Evolutionary conservation across 129 eudicot species (phyloP), one percentile per base, ranked within the genome.

Genomic region (Flaveria brownii): DNA sequence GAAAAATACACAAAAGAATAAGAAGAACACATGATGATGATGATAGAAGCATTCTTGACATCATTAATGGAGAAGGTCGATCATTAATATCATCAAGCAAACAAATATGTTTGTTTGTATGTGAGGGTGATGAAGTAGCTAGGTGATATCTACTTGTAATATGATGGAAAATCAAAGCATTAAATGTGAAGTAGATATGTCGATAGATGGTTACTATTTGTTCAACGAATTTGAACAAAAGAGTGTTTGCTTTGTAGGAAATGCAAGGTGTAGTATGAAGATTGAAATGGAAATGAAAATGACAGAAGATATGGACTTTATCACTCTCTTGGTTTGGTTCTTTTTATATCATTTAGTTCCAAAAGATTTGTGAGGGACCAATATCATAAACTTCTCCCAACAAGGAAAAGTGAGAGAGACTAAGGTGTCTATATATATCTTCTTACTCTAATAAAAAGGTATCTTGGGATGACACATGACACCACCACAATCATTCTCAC

Each of bases 221-320:
- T 61, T 71, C 26, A 78, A 33, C 68, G 60, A 16, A 23, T 43
- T 25, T 72, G 8, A 54, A 73, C 74, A 55, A 66, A 54, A 68
- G 74, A 80, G n/a, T 66, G 63, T 73, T 66, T 80, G 77, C 49
- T 75, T 33, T 33, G 76, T 41, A 81, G 82, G 85, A 85, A 88
- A 81, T 81, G 90, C 84, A 79, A 45, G 79, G 90, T 36, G 41
- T 36, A 36, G 41, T 83, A 72, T 83, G 88, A 72, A 77, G 72
- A 74, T 56, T 81, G 75, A 66, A 66, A 52, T 57, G 74, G 75
- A 80, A 28, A 73, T 65, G 68, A 73, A 65, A n/a, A 61, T 63
- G 69, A 28, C 68, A 62, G 80, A 81, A 81, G 96, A 81, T 83
- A 79, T 81, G 86, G 84, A 74, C 76, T 80, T 66, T 76, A 46